Evolutionary conservation across 2,329 filamentous ascomycete genomes (phyloP).

Genomic region (Clonostachys solani): DNA sequence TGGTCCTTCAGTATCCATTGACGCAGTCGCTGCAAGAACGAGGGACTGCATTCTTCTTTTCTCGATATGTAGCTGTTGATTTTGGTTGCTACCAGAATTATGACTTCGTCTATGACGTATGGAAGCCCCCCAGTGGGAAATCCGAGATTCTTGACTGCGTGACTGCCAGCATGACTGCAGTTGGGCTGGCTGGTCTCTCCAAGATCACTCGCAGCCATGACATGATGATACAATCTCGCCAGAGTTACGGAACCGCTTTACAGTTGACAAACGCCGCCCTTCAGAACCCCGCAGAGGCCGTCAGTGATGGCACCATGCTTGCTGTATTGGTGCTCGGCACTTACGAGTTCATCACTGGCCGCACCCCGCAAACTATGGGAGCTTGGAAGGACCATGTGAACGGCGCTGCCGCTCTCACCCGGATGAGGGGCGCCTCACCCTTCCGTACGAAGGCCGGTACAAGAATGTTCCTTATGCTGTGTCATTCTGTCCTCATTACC

Average conservation of each 20-base stretch:
- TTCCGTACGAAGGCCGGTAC: constrained; percentile 38
- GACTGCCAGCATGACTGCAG: constrained; percentile 48
- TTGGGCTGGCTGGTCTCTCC: constrained; percentile 47
- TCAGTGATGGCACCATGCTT: constrained; percentile 47
- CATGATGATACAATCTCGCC: constrained; percentile 40
- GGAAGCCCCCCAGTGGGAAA: constrained; percentile 30
- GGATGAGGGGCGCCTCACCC: constrained; percentile 41
- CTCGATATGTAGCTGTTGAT: constrained; percentile 42
- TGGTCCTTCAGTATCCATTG: constrained; percentile 6
- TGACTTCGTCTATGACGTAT: constrained; percentile 48
- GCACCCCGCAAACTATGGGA: constrained; percentile 36
- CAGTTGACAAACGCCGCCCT: constrained; percentile 45
- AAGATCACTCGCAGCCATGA: constrained; percentile 34
- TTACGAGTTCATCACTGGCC: constrained; percentile 49
- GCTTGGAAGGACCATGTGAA: constrained; percentile 51
- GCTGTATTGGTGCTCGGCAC: constrained; percentile 48
- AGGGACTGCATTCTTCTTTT: constrained; percentile 45
- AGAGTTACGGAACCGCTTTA: constrained; percentile 47
- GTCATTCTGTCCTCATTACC: constrained; percentile 43
- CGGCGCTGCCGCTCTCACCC: constrained; percentile 45
- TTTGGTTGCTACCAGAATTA: constrained; percentile 44
- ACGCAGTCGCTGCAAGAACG: constrained; percentile 30
- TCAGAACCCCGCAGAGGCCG: constrained; percentile 32
- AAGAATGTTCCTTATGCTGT: constrained; percentile 51
- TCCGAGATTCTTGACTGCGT: constrained; percentile 29